Evolutionary conservation across 805 yeast species (phyloP).

Genomic region (Lachancea sp.): DNA sequence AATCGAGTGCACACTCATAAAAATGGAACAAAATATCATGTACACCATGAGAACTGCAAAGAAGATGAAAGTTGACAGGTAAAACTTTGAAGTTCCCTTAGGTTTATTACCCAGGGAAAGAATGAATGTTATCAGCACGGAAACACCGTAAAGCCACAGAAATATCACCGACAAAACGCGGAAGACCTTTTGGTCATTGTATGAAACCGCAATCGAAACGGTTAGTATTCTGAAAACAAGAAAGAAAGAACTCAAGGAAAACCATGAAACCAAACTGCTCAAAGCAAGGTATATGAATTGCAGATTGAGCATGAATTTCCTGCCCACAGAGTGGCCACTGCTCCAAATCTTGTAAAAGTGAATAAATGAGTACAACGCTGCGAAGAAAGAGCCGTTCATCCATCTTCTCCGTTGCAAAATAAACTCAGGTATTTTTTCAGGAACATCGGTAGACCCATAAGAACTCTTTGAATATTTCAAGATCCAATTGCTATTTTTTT

Average conservation of each 20-base stretch:
- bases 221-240: slow-evolving; percentile 85
- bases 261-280: slow-evolving; percentile 81
- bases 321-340: slow-evolving; percentile 60
- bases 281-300: slow-evolving; percentile 76
- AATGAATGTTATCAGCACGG: slow-evolving; percentile 79
- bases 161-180: slow-evolving; percentile 69
- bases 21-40: slow-evolving; percentile 81
- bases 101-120: slow-evolving; percentile 93
- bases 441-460: slow-evolving; percentile 92
- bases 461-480: slow-evolving; percentile 83
- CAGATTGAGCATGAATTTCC: slow-evolving; percentile 67
- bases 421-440: slow-evolving; percentile 78
- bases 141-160: slow-evolving; percentile 78
- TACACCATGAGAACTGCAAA: slow-evolving; percentile 87
- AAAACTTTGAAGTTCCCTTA: slow-evolving; percentile 76
- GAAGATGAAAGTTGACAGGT: slow-evolving; percentile 63
- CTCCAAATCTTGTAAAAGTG: slow-evolving; percentile 74
- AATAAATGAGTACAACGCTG: slow-evolving; percentile 78
- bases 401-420: slow-evolving; percentile 91
- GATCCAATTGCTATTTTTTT: slow-evolving; percentile 63
- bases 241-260: slow-evolving; percentile 83
- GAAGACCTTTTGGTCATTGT: slow-evolving; percentile 63
- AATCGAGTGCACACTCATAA: slow-evolving; percentile 69
- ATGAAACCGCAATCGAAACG: slow-evolving; percentile 53
- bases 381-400: slow-evolving; percentile 95